Base-by-base conservation (phyloP, 2,329 filamentous ascomycete genomes). In the Cordyceps sp. region DNA sequence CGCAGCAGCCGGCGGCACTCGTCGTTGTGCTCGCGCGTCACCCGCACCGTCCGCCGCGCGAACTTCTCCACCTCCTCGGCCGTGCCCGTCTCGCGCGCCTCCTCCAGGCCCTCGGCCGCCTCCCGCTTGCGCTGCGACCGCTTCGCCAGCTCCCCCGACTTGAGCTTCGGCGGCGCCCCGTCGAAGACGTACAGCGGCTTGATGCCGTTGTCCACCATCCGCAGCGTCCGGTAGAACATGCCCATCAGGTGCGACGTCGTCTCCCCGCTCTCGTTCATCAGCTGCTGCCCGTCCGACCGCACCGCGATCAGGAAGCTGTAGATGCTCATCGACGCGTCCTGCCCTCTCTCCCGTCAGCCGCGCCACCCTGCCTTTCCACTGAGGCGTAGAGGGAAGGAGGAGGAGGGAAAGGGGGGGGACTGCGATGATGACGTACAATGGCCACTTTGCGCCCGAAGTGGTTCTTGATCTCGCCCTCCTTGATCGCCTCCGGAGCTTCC, bases 241-340 rank as follows among this genome's bases (percentile, higher is more conserved):
- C 90, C 90, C 86, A 98, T 96, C 13, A 98, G 64, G 54, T 98
- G 90, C 14, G 90, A 98, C 1, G 90, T 98, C 2, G 90, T 98
- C 56, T 96, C 85, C 48, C 90, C 90, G 32, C 77, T 78, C 48
- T 98, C 90, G 56, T 78, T 92, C 69, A 78, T 96, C 46, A 98
- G 77, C 58, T 94, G 85, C 55, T 98, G 84, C 45, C 90, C 90
- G 46, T 93, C 85, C 47, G 86, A 94, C 45, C 90, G 85, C 34
- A 98, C 90, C 31, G 90, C 90, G 52, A 98, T 90, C 38, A 98
- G 73, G 64, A 98, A 98, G 57, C 83, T 93, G 68, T 98, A 98
- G 49, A 98, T 86, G 59, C 83, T 93, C 90, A 98, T 98, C 30
- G 90, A 98, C 29, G 55, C 55, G 47, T 58, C 55, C 55, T 58